Base-by-base conservation (phyloP, 2,329 filamentous ascomycete genomes). In the Aspergillus sojae region DNA sequence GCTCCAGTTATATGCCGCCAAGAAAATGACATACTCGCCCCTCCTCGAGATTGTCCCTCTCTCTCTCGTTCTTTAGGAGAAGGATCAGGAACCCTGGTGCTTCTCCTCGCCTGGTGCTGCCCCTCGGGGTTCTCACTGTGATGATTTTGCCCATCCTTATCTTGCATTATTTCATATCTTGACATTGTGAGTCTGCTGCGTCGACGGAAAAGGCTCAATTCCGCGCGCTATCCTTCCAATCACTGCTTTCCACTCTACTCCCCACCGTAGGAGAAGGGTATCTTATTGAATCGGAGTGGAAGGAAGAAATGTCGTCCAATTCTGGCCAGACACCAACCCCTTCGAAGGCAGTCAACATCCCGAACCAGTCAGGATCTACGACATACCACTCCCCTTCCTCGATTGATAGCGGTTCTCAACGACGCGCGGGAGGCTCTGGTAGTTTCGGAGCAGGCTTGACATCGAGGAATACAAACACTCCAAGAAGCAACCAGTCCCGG, bases 401-500 rank as follows among this genome's bases (percentile, higher is more conserved):
- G 26, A 58, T 71, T 41, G 80, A 82, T 39, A 72, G 68, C 45
- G 69, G 76, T 58, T 72, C 68, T 54, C 79, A 82, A 66, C 74
- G 80, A 67, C 78, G 80, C 57, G 68, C 72, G 55, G 79, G 79
- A 62, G 75, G 75, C 30, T 77, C 78, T 61, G 79, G 76, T 41
- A 79, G 75, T 61, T 77, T 79, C 68, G 80, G 78, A 12, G 67
- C 78, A 54, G 78, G 76, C 23, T 71, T 75, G 12, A 71, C 75
- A 21, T 77, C 79, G 59, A 79, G 78, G 62, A 76, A 71, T 52
- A 66, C 70, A 7, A 66, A 76, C 11, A 72, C 78, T 28, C 70
- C 80, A 58, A 87, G 94, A 71, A 96, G 92, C 78, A 88, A 85
- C 59, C 94, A 98, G 80, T 83, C 82, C 52, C 83, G 86, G 59